Evolutionary conservation across 148 eudicot species (phyloP).

Genomic region (Chenopodium quinoa): DNA sequence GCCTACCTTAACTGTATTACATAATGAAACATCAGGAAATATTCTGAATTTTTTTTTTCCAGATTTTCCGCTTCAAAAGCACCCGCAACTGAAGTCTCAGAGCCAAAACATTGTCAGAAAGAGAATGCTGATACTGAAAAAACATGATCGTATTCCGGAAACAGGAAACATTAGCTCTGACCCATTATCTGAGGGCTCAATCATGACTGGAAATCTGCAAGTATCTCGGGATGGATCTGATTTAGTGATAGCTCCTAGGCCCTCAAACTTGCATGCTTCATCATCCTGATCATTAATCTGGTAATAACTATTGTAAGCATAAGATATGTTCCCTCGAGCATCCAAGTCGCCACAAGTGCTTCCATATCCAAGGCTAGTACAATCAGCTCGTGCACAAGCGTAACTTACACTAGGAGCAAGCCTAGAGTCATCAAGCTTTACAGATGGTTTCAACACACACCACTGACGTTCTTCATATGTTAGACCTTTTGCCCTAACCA

Average conservation of each 20-base stretch:
- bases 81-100: neutral
- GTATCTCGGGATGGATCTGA: constrained; percentile 49
- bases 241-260: constrained; percentile 57
- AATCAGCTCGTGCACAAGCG: constrained; percentile 81
- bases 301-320: constrained; percentile 76
- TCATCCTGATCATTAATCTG: constrained; percentile 77
- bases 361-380: constrained; percentile 82
- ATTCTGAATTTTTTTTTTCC: constrained; percentile 1
- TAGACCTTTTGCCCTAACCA: constrained; percentile 53
- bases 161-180: constrained; percentile 12
- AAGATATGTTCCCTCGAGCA: constrained; percentile 67
- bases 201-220: constrained; percentile 68
- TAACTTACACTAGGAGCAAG: constrained; percentile 70
- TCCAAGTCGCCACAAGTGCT: constrained; percentile 68
- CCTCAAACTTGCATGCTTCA: constrained; percentile 61
- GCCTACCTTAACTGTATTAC: constrained; percentile 17
- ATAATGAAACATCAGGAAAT: constrained; percentile 13
- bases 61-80: neutral
- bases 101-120: constrained; percentile 24
- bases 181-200: constrained; percentile 40
- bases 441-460: constrained; percentile 73
- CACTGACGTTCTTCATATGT: constrained; percentile 54
- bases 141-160: constrained; percentile 11
- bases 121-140: constrained; percentile 10
- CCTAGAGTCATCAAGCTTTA: constrained; percentile 48